Evolutionary conservation across 2,329 filamentous ascomycete species (phyloP).

Genomic region (Epichloe brachyelytri): DNA sequence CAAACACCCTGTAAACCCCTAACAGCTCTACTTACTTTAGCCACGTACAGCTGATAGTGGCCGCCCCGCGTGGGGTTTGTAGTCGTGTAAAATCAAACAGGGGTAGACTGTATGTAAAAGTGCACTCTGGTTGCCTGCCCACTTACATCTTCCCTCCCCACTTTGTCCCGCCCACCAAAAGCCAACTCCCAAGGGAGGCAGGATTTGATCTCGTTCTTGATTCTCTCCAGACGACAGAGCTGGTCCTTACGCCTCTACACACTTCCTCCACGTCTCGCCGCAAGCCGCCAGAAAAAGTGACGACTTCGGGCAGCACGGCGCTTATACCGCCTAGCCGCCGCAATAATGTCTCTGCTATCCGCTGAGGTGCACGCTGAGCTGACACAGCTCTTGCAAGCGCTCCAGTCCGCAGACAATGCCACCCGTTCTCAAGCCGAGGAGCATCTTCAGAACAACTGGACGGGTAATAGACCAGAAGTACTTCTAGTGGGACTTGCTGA

Average conservation of each 20-base stretch:
- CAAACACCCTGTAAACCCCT: too few species aligned
- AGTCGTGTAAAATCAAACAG: too few species aligned
- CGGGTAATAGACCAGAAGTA: slow-evolving; percentile 65
- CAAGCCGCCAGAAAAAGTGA: slow-evolving; percentile 4
- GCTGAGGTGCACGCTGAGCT: slow-evolving; percentile 76
- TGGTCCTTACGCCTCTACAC: background rate
- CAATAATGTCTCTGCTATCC: slow-evolving; percentile 65
- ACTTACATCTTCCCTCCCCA: slow-evolving; percentile 12
- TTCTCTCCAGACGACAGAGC: background rate
- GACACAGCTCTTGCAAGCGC: slow-evolving; percentile 70
- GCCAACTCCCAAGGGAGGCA: slow-evolving; percentile 4
- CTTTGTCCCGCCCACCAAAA: slow-evolving; percentile 13
- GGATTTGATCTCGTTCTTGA: slow-evolving; percentile 6
- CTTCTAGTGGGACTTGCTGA: slow-evolving; percentile 89
- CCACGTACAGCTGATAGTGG: too few species aligned
- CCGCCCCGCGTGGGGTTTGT: too few species aligned
- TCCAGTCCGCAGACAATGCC: slow-evolving; percentile 81
- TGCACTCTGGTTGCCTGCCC: background rate
- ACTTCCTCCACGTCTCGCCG: background rate
- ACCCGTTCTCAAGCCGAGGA: slow-evolving; percentile 80
- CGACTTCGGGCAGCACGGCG: slow-evolving; percentile 11
- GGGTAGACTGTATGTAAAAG: too few species aligned
- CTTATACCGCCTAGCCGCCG: slow-evolving; percentile 12
- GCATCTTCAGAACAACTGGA: slow-evolving; percentile 84
- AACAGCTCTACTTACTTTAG: too few species aligned